Evolutionary conservation across 805 yeast genomes (phyloP), one percentile per base, ranked within the genome.

Genomic region (Starmerella cellae): DNA sequence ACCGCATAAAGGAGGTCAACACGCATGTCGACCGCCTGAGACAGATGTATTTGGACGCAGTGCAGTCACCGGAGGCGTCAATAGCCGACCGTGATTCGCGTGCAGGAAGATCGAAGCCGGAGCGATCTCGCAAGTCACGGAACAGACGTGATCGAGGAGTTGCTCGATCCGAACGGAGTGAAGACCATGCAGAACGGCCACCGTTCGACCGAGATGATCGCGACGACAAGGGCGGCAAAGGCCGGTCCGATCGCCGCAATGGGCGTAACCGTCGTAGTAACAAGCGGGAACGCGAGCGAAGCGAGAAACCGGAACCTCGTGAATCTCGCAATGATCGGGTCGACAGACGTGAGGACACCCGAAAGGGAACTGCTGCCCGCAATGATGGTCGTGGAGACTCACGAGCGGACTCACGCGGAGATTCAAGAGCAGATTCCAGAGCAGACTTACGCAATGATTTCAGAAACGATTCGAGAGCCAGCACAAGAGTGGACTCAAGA

Each of bases 341-440:
- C 27, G 41, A 42, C 11, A 8, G 32, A n/a, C 39, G 46, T 5
- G 40, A 30, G 27, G 41, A 39, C 23, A 10, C 27, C 3, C 35
- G 46, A 5, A 5, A 22, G 10, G 38, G 29, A 11, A 13, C 10
- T 13, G 23, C 10, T 16, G 5, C 22, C 23, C 11, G 38, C n/a
- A 22, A 31, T 19, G 30, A 31, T 11, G 31, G 5, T 4, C 36
- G 41, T 14, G 5, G 22, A 13, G 37, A 35, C 35, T 21, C 11
- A 14, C 34, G 42, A 10, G 16, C n/a, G 8, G 42, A 34, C 33
- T 16, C 17, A 6, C 33, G 38, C 21, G n/a, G 34, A 2, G 39
- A 40, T n/a, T 3, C 31, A 17, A 23, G 35, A 16, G 26, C 14
- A 19, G 45, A 32, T 6, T 20, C 26, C 18, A 19, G 30, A 8